phyloP scores from a whole-genome alignment of 2,329 filamentous ascomycete genomes.

The Chrysoporthe austroafricana region DNA sequence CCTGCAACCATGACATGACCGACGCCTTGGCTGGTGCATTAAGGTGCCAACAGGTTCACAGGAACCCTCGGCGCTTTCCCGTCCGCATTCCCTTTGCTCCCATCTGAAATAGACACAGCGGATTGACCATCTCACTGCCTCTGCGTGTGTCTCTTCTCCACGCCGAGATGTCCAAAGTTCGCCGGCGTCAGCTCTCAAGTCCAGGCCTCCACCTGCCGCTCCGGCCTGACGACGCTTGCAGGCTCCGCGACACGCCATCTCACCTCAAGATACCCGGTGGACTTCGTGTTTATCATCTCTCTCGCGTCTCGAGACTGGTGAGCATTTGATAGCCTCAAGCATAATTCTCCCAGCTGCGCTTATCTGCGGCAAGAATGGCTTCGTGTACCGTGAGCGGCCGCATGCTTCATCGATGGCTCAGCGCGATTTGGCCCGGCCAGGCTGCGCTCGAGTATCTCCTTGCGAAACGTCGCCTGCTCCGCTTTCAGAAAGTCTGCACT shows the following conservation, averaged over 20 bases:
- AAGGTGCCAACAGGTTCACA: neutral
- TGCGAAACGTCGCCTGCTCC: neutral
- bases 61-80: neutral
- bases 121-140: neutral
- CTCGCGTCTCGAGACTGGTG: neutral
- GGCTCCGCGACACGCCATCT: neutral
- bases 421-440: neutral
- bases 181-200: neutral
- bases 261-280: neutral
- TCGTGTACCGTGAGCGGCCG: neutral
- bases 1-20: constrained; percentile 27
- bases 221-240: neutral
- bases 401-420: neutral
- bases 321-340: neutral
- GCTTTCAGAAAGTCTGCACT: constrained; percentile 4
- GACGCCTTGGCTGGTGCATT: neutral
- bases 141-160: neutral
- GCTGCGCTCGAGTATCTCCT: neutral
- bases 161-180: neutral
- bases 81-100: neutral
- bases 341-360: neutral
- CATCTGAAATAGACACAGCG: neutral
- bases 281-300: neutral
- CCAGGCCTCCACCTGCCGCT: neutral
- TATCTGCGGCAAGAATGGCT: neutral